phyloP scores from a whole-genome alignment of 2,329 filamentous ascomycete species.

The Escovopsis sp. region DNA sequence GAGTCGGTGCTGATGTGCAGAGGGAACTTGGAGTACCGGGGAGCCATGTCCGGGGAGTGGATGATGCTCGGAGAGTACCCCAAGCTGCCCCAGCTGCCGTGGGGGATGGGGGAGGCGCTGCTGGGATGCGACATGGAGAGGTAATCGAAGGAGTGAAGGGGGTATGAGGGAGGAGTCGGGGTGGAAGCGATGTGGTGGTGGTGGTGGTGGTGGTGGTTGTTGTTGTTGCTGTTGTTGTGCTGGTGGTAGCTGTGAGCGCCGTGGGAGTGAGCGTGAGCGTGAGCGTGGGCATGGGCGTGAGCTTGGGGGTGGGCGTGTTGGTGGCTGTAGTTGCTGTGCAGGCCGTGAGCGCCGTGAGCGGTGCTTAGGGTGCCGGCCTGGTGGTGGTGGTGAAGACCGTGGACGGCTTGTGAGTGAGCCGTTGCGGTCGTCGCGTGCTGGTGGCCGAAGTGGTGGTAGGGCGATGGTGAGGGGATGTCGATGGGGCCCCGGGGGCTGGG shows the following conservation, averaged over 20 bases:
- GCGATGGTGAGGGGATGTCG: slow-evolving; percentile 17
- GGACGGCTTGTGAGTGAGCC: too few species aligned
- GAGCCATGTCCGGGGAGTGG: slow-evolving; percentile 17
- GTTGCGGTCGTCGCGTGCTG: slow-evolving; percentile 4
- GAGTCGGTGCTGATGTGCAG: slow-evolving; percentile 32
- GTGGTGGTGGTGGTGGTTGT: slow-evolving; percentile 1
- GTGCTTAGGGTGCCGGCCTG: too few species aligned
- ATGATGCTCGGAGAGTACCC: slow-evolving; percentile 28
- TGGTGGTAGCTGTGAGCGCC: neutral
- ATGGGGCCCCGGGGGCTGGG: slow-evolving; percentile 17
- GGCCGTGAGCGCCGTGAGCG: too few species aligned
- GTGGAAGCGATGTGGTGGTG: slow-evolving; percentile 23
- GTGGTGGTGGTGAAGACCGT: too few species aligned
- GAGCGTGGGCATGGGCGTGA: too few species aligned
- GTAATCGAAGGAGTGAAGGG: slow-evolving; percentile 28
- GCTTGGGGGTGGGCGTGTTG: too few species aligned
- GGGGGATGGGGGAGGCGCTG: slow-evolving; percentile 22
- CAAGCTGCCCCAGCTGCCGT: slow-evolving; percentile 30
- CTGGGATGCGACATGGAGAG: slow-evolving; percentile 35
- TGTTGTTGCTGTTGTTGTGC: neutral
- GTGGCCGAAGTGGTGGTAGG: neutral
- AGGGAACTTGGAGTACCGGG: slow-evolving; percentile 30
- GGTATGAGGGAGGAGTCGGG: slow-evolving; percentile 24
- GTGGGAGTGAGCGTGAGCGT: too few species aligned
- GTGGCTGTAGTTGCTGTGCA: too few species aligned